Percentiles rank a stretch among this genome's conserved stretches.
Conservation (phyloP, 2,329 filamentous ascomycete genomes). For the Hymenoscyphus linearis region DNA sequence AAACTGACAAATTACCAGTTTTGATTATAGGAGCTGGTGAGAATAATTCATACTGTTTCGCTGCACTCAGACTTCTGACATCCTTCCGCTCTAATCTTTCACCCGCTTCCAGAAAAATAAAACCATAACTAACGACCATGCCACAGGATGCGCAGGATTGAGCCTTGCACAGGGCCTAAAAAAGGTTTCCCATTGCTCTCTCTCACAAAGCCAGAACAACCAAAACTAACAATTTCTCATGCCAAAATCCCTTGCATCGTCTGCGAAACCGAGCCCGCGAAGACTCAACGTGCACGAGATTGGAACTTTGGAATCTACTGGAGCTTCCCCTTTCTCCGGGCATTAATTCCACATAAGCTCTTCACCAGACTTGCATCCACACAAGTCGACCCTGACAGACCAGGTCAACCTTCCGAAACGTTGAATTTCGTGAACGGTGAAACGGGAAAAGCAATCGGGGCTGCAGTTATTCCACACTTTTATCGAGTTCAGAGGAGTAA, state of each 20-base stretch:
- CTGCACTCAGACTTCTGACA: too few species aligned
- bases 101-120: neutral
- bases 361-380: neutral
- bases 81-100: too few species aligned
- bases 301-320: conserved; percentile 15
- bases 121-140: neutral
- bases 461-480: conserved; percentile 8
- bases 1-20: neutral
- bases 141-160: conserved; percentile 30
- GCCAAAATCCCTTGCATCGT: conserved; percentile 8
- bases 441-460: conserved; percentile 8
- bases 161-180: conserved; percentile 37
- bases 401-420: neutral
- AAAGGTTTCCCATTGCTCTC: conserved; percentile 25
- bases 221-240: neutral
- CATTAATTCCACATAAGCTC: neutral
- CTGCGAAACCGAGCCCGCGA: conserved; percentile 10
- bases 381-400: neutral
- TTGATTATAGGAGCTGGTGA: neutral
- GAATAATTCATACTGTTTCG: neutral
- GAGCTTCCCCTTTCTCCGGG: conserved; percentile 6
- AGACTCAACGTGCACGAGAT: conserved; percentile 7
- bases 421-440: conserved; percentile 1
- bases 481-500: conserved; percentile 12
- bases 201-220: neutral